These are phyloP conservation scores for Pneumocystis wakefieldiae DNA, from an alignment of 1,139 yeast genomes.

Conservation along the genomic window DNA sequence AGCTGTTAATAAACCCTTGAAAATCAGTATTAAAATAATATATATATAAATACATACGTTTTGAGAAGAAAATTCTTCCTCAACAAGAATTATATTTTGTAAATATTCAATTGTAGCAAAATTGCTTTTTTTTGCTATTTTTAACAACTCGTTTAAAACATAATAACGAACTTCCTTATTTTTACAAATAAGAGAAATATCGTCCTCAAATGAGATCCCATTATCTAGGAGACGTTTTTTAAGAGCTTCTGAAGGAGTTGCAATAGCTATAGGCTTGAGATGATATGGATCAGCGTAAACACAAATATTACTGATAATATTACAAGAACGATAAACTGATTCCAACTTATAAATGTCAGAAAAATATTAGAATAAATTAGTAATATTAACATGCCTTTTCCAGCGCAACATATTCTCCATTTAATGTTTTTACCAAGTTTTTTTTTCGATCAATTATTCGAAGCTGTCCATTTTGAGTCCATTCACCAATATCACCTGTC, in stretches of 20 bases:
- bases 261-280: conserved; percentile 84
- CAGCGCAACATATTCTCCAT: conserved; percentile 95
- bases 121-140: conserved; percentile 70
- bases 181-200: conserved; percentile 38
- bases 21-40: neutral
- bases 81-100: conserved; percentile 61
- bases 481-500: conserved; percentile 96
- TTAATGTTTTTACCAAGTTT: conserved; percentile 86
- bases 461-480: conserved; percentile 69
- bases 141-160: conserved; percentile 44
- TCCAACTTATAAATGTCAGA: conserved; percentile 11
- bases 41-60: conserved; percentile 30
- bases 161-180: conserved; percentile 44
- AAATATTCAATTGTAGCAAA: conserved; percentile 74
- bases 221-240: conserved; percentile 41
- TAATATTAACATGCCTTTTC: conserved; percentile 65
- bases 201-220: conserved; percentile 35
- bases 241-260: conserved; percentile 65
- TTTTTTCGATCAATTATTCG: conserved; percentile 86
- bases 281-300: conserved; percentile 74
- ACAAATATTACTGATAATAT: conserved; percentile 64
- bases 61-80: conserved; percentile 96
- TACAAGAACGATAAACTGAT: conserved; percentile 62
- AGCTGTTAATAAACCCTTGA: conserved; percentile 55
- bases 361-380: conserved; percentile 12